Conservation (phyloP, 2,329 filamentous ascomycete genomes). For the Diaporthe sp. region DNA sequence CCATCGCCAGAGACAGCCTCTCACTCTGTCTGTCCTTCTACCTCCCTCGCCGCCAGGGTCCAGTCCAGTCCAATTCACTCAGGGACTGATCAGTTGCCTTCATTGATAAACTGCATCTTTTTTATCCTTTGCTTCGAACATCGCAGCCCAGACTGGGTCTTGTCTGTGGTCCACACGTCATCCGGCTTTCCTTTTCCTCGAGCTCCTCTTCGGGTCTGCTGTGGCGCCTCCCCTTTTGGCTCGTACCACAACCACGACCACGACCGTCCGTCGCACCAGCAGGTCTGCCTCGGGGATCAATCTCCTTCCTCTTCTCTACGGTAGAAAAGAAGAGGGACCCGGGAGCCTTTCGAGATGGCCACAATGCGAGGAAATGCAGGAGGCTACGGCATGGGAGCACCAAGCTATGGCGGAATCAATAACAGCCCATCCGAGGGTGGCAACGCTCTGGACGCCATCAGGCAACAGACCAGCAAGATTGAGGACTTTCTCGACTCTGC, state of each 20-base stretch:
- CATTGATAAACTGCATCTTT: conserved; percentile 28
- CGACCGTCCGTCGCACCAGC: conserved; percentile 33
- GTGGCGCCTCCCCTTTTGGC: conserved; percentile 22
- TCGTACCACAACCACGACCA: background rate
- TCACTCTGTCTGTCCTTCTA: conserved; percentile 32
- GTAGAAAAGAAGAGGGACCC: background rate
- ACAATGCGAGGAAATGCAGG: conserved; percentile 41
- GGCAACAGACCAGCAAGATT: conserved; percentile 97
- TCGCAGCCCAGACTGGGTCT: conserved; percentile 34
- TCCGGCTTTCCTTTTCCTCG: conserved; percentile 14
- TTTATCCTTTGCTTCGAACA: conserved; percentile 16
- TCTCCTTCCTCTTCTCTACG: background rate
- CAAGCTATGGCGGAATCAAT: conserved; percentile 80
- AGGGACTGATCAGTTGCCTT: conserved; percentile 18
- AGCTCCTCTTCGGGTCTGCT: conserved; percentile 21
- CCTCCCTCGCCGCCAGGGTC: conserved; percentile 4
- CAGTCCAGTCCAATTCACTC: background rate
- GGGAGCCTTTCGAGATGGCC: conserved; percentile 36
- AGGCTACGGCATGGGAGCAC: conserved; percentile 51
- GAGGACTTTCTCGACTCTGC: conserved; percentile 91
- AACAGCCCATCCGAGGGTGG: conserved; percentile 74
- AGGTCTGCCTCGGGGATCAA: conserved; percentile 21
- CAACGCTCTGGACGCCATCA: conserved; percentile 87
- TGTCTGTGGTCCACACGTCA: conserved; percentile 29
- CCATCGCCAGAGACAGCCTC: conserved; percentile 27